Evolutionary conservation across 352 stramenopile genomes (phyloP), one percentile per base, ranked within the genome.

Genomic region (Elongisporangium senticosum): DNA sequence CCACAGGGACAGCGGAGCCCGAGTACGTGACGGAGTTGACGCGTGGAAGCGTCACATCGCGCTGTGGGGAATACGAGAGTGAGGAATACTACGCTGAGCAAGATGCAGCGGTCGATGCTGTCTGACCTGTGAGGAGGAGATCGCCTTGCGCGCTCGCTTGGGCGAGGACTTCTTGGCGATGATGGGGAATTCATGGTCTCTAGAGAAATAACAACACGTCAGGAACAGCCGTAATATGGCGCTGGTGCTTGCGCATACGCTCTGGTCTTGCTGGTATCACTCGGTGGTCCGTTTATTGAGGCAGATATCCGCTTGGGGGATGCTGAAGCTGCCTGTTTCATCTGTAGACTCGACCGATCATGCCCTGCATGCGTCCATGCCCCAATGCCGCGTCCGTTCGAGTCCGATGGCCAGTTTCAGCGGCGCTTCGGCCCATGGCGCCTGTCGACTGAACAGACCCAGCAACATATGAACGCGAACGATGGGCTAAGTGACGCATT

Each of bases 91-190:
- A 37, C 22, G 21, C 17, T 39, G 37, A 15, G 14, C 21, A 23
- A 20, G 11, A 21, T 22, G 24, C 13, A 24, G 11, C 1, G 51
- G 55, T 15, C 13, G 19, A 23, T 55, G 24, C 2, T 20, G 20
- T 19, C 10, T 20, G 17, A 49, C 20, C 19, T 15, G 47, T 48
- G 14, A 19, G 24, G 56, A 49, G 2, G 55, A 61, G 10, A 23
- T 51, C 26, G 24, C 19, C 13, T 51, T 13, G 11, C 26, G 20
- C 17, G 22, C 13, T 22, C 20, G 26, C 50, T 37, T 20, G 14
- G 48, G n/a, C 17, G 48, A 15, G 7, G n/a, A 10, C 24, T n/a
- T 61, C 56, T 55, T 61, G 22, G 55, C 26, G 28, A 61, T 49
- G 19, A 26, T 15, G 3, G 56, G 56, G 28, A 61, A 51, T 22